Evolutionary conservation across 139 green algal species (phyloP), one percentile per base, ranked within the genome.

Genomic region (Chlorella sp.): DNA sequence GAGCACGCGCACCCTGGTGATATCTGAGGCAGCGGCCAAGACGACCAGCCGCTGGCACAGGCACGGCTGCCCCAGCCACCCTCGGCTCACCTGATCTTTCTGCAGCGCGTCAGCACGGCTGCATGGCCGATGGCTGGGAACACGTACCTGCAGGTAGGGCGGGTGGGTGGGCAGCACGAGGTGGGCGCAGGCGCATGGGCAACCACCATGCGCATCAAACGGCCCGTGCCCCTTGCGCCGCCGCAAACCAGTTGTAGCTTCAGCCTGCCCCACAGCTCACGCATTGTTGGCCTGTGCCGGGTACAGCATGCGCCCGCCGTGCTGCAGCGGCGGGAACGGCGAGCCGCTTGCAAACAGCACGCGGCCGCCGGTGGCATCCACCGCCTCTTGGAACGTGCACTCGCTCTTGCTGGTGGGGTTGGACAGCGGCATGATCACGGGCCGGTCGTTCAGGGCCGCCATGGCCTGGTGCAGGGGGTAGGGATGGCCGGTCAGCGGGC

Each of bases 361-460:
- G 30, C 85, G 83, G 54, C 91, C 94, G 28, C 26, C 51, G 0
- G 85, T 97, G 36, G 62, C 90, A 3, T 77, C 54, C 32, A 95
- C 83, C 13, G 91, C 95, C 43, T 96, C 88, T 85, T 94, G 72
- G 34, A 92, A 94, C 22, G 95, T 98, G 94, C 95, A 98, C 92
- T 99, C 96, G 17, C 93, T 86, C 78, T 95, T 93, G 60, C 67
- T 88, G 28, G 95, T 99, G 46, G 96, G 96, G 88, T 99, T 99
- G 84, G 91, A 96, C n/a, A 99, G 90, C 16, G 96, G 92, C 85
- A 98, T 96, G 76, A 99, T 95, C 84, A 98, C 88, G 38, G 96
- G 96, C 1, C 89, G 91, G 58, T 94, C 85, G 82, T 92, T 92
- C 82, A 85, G 87, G 76, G 73, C 51, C 0, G 87, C 88, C 93